Base-by-base conservation (phyloP, 2,329 filamentous ascomycete genomes). In the Fusarium solani-melongenae region DNA sequence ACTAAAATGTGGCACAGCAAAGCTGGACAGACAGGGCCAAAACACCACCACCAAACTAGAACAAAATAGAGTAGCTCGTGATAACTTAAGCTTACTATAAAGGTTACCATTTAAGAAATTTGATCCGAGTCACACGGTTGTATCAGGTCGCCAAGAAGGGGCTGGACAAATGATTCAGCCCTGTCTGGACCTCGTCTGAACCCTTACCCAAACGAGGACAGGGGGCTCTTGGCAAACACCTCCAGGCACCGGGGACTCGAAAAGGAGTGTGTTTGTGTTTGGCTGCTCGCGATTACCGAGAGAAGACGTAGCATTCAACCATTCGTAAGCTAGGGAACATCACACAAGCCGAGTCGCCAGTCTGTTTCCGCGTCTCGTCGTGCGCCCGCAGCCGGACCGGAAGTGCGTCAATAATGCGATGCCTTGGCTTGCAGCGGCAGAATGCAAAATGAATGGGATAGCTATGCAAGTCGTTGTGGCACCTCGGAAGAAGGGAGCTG, bases 21-120 rank as follows among this genome's bases (percentile, higher is more conserved):
- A 41, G 38, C 36, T 38, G 38, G n/a, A 41, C n/a, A 12, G n/a
- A 20, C 9, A 15, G 12, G 20, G 20, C 12, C 24, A 49, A 49
- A 49, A 49, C 49, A 33, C 49, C 11, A 49, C 29, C 49, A 33
- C 49, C 11, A 29, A 20, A 55, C 51, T 22, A 55, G 51, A 33
- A 55, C 51, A 55, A 55, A 55, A 33, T 22, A 55, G 17, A 55
- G 27, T 55, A n/a, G 4, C 20, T 17, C 29, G 8, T 55, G 51
- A 55, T 55, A 55, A 55, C 29, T 57, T 57, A 58, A 58, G 51
- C 62, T 57, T 58, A 57, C n/a, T n/a, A 58, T 14, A 58, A 58
- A 58, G 34, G 44, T 62, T 49, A 49, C 44, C 14, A 29, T 29
- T 29, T n/a, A 29, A n/a, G 15, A 49, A 29, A 49, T 49, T 49